Base-by-base conservation (phyloP, 352 stramenopile genomes). In the Globisporangium cederbergense region DNA sequence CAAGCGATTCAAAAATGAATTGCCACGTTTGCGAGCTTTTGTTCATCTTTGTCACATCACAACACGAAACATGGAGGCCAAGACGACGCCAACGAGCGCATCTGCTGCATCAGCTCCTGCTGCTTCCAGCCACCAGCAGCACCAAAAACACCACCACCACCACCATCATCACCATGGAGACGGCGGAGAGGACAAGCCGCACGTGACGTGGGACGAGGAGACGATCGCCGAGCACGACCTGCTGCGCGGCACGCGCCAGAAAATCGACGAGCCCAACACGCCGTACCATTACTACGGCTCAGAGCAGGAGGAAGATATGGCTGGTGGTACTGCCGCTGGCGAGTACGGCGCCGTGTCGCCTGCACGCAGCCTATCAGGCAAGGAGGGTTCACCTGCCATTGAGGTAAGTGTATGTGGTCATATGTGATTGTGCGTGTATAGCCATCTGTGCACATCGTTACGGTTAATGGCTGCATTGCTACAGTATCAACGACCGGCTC, bases 261-360 rank as follows among this genome's bases (percentile, higher is more conserved):
- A 97, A 74, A 98, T 98, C 66, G 86, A 97, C 58, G 93, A 98
- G 75, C 91, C 93, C 54, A 90, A 97, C 66, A 98, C 93, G 58
- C 93, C 93, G 22, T 98, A 96, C 63, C 77, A 95, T 59, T 90
- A 91, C 67, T 93, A 90, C 69, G 38, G 54, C 54, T 50, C 36
- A 0, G 67, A 66, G 22, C 38, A 50, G 3, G 67, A 72, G 10
- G 68, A 73, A 28, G 72, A 78, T 30, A 25, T 25, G 22, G 64
- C 58, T 2, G 68, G 42, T 2, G 40, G 45, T 16, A 68, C 22
- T 28, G 60, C 72, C 47, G 49, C 54, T n/a, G 74, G 68, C 32
- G 68, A 72, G 14, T 56, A 66, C 18, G 75, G 72, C 11, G 62
- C 56, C 13, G 73, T 76, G 34, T 90, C 81, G 25, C 83, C 81